Conservation (phyloP, 176 grass and related monocot species). For the Eragrostis nindensis region DNA sequence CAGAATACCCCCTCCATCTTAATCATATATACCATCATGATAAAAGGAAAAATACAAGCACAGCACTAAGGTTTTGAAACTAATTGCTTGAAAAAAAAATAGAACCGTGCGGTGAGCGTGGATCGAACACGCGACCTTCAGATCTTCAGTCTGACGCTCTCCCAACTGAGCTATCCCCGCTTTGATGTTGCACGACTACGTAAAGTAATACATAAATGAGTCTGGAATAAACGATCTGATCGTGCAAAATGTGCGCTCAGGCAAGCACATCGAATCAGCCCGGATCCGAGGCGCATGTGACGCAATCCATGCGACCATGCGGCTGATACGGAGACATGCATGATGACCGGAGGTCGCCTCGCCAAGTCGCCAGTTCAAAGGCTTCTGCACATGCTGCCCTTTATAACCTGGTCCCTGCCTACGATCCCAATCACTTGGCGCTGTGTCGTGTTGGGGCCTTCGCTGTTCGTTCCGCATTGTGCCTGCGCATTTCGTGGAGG, state of each 20-base stretch:
- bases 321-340: slow-evolving; percentile 25
- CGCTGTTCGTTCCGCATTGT: too few relatives aligned
- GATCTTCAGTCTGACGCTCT: slow-evolving; percentile 97
- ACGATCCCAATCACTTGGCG: background rate
- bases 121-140: slow-evolving; percentile 98
- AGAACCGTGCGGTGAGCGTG: slow-evolving; percentile 63
- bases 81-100: too few relatives aligned
- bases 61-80: too few relatives aligned
- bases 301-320: slow-evolving; percentile 26
- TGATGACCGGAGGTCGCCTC: slow-evolving; percentile 23
- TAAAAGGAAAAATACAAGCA: too few relatives aligned
- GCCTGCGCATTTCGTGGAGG: background rate
- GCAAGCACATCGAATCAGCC: background rate
- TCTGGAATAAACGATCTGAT: too few relatives aligned
- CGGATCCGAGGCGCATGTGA: background rate
- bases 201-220: too few relatives aligned
- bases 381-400: slow-evolving; percentile 20
- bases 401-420: slow-evolving; percentile 1
- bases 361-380: background rate
- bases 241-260: too few relatives aligned
- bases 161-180: slow-evolving; percentile 98
- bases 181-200: too few relatives aligned
- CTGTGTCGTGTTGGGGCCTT: background rate
- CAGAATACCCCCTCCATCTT: too few relatives aligned
- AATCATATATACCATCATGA: too few relatives aligned